Base-by-base conservation (phyloP, 148 eudicot genomes). In the Rheum nobile region DNA sequence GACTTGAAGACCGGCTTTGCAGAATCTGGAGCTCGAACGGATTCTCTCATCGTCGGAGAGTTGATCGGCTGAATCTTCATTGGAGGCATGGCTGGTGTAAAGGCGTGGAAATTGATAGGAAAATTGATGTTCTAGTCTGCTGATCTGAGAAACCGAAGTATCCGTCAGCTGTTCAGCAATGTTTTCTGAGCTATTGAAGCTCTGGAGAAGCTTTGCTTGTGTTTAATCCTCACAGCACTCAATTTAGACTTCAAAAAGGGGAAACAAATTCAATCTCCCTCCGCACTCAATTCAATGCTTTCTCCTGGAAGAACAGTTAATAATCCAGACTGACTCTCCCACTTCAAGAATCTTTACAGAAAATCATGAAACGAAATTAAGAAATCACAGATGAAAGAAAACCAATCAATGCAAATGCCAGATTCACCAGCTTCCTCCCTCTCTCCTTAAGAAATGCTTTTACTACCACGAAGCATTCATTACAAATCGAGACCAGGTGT, bases 1-100 rank as follows among this genome's bases (percentile, higher is more conserved):
- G 91, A 85, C 74, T 84, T 89, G 71, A 82, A 22, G 73, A 84
- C 87, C 38, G 89, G 88, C 71, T 84, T 84, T 21, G 80, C 74
- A 4, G 79, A 67, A 41, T 88, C 92, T 34, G 77, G 35, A 72
- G 69, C 46, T 7, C 78, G 75, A 70, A 81, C 63, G 50, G 85
- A 77, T n/a, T 81, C 86, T 41, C 76, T 42, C 22, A n/a, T 76
- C 11, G 80, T 17, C 17, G 72, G 72, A 54, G 76, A 77, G 71
- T 86, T 88, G 57, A 89, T 80, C 34, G 93, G 93, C 61, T 89
- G 93, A 65, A 89, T 79, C 83, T 86, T 89, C 90, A 84, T 82
- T 50, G 89, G 91, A 75, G 87, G 87, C 87, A 88, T 83, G 68
- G 35, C 21, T 32, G 52, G 75, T 35, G 7, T 9, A 34, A 48